Base-by-base conservation (phyloP, 139 green algal genomes). In the Chlamydomonas eustigma region DNA sequence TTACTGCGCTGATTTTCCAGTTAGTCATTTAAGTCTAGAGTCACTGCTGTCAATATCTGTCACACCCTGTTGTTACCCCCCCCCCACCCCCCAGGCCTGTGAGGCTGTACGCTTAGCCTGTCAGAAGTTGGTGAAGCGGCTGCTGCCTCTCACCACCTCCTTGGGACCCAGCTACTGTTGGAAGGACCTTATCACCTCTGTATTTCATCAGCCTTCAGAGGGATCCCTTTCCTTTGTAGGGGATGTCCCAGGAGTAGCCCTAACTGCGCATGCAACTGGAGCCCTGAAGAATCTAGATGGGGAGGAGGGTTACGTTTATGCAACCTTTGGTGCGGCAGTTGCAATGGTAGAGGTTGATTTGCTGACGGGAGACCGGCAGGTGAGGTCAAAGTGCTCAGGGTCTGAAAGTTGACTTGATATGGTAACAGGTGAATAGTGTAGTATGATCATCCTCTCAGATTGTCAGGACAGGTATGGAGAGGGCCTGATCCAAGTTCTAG, bases 351-450 rank as follows among this genome's bases (percentile, higher is more conserved):
- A 79, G 64, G 65, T 81, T 28, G 80, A 93, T 38, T 66, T 88
- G 71, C 80, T 93, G 50, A 93, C 86, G 4, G 88, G 88, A 34
- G 88, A 89, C 58, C 58, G 58, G 58, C 58, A 35, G 25, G 44
- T 58, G 44, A 18, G 44, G 44, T 12, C 12, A 18, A 18, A 18
- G 12, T 28, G 12, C 12, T 18, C 12, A 18, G 44, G 44, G 44
- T 12, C 12, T 28, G 44, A 58, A 18, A 18, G 44, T 12, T 12
- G 44, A 58, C 44, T 58, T 58, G 44, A 18, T 58, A 18, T 58
- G 18, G 44, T 58, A 18, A 18, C 12, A 58, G 44, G 44, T 58
- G 44, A 28, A 28, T 18, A 58, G 44, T 58, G 44, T 12, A 58
- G 44, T 58, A 18, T 58, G 44, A n/a, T n/a, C n/a, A n/a, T n/a